Percentiles rank a stretch among this genome's conserved stretches.
These are phyloP conservation scores for Fusarium sp. DNA, from an alignment of 2,329 filamentous ascomycete species.

Conservation along the genomic window DNA sequence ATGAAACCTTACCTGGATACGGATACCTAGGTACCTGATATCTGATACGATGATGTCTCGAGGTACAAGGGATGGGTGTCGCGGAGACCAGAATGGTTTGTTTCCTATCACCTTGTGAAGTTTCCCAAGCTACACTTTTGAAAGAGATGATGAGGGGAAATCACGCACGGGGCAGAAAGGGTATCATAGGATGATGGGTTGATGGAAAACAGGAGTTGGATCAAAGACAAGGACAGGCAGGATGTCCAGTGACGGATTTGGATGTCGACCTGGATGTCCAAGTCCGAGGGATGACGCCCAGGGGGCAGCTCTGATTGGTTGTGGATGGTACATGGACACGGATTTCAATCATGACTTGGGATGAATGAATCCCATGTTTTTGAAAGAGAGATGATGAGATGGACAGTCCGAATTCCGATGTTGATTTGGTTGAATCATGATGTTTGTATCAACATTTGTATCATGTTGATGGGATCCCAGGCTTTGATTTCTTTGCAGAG, in stretches of 20 bases:
- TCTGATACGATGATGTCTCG: not conserved
- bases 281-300: not conserved
- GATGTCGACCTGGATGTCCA: not conserved
- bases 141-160: not conserved
- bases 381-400: not conserved
- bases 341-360: not conserved
- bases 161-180: not conserved
- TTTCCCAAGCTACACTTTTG: not conserved
- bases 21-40: not conserved
- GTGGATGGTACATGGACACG: not conserved
- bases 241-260: not conserved
- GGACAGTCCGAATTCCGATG: not conserved
- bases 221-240: not conserved
- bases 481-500: not conserved
- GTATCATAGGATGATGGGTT: not conserved
- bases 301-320: not conserved
- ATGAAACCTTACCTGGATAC: not conserved
- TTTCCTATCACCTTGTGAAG: not conserved
- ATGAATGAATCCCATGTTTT: not conserved
- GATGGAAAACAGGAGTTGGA: not conserved
- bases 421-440: not conserved
- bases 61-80: not conserved
- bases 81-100: not conserved
- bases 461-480: not conserved
- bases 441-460: not conserved